phyloP scores from a whole-genome alignment of 371 early-diverging fungal genomes.

The Syncephalastrum monosporum region DNA sequence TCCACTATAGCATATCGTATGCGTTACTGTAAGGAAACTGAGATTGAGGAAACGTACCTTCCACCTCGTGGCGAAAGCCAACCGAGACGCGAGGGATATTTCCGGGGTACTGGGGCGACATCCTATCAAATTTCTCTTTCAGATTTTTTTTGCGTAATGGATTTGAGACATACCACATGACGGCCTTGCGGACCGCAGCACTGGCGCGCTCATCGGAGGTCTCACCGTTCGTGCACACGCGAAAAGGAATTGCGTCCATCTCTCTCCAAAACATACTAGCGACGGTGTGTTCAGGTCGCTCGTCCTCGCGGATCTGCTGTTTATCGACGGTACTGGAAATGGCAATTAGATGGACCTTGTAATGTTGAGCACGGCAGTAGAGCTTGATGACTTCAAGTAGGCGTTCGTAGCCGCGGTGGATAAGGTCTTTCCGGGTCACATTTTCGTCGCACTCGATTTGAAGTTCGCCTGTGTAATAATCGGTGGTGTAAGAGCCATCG shows the following conservation, averaged over 20 bases:
- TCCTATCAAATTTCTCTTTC: constrained; percentile 13
- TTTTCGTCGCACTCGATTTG: constrained; percentile 10
- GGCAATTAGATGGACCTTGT: constrained; percentile 58
- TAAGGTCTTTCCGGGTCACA: constrained; percentile 17
- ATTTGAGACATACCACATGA: constrained; percentile 51
- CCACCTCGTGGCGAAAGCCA: constrained; percentile 70
- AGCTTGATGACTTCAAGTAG: constrained; percentile 40
- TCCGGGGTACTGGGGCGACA: constrained; percentile 71
- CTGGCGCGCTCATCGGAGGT: constrained; percentile 72
- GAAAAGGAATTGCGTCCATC: constrained; percentile 72
- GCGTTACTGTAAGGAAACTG: not conserved
- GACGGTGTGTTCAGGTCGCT: constrained; percentile 21
- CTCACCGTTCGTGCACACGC: constrained; percentile 55
- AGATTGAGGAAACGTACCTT: constrained; percentile 28
- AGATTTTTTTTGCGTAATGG: not conserved
- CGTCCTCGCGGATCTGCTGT: constrained; percentile 22
- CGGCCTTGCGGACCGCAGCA: constrained; percentile 69
- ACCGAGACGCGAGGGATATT: constrained; percentile 72
- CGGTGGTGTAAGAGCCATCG: constrained; percentile 60
- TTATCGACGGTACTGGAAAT: constrained; percentile 27
- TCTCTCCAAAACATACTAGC: constrained; percentile 72
- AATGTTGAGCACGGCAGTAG: constrained; percentile 49
- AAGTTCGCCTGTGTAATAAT: constrained; percentile 46
- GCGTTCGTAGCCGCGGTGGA: constrained; percentile 26
- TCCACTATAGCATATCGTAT: constrained; percentile 48